Conservation (phyloP, 345 rosid genomes). For the Cochlearia excelsa region DNA sequence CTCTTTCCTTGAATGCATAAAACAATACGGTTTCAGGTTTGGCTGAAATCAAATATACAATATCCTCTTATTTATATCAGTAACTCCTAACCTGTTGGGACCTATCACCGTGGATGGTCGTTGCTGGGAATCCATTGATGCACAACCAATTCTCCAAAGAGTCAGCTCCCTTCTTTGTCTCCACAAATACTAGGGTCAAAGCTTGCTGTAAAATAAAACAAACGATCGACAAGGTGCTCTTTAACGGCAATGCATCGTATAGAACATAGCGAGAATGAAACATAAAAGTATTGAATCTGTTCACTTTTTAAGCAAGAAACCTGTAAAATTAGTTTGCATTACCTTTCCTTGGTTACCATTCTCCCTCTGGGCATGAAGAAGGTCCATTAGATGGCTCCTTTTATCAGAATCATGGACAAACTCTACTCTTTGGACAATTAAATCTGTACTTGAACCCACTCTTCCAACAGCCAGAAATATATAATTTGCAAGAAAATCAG, state of each 20-base stretch:
- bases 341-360: conserved; percentile 84
- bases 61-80: background rate
- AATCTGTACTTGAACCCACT: conserved; percentile 98
- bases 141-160: conserved; percentile 89
- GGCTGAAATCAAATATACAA: conserved; percentile 11
- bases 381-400: conserved; percentile 99
- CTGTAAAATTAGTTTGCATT: conserved; percentile 13
- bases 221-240: conserved; percentile 10
- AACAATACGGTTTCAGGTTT: conserved; percentile 7
- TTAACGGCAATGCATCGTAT: conserved; percentile 8
- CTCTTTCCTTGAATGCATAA: conserved; percentile 75
- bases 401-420: conserved; percentile 91
- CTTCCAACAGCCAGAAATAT: conserved; percentile 96
- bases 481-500: conserved; percentile 81
- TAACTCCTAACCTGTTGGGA: conserved; percentile 62
- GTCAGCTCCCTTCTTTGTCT: conserved; percentile 98
- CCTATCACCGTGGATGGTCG: conserved; percentile 96
- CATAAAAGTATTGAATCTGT: too few relatives aligned
- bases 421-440: conserved; percentile 94
- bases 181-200: conserved; percentile 94
- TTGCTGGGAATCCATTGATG: conserved; percentile 85
- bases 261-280: conserved; percentile 9
- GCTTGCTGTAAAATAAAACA: conserved; percentile 64
- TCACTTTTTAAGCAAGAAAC: background rate
- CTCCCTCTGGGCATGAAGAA: conserved; percentile 92